Base-by-base conservation (phyloP, 768 basidiomycete genomes). In the Suillus plorans region DNA sequence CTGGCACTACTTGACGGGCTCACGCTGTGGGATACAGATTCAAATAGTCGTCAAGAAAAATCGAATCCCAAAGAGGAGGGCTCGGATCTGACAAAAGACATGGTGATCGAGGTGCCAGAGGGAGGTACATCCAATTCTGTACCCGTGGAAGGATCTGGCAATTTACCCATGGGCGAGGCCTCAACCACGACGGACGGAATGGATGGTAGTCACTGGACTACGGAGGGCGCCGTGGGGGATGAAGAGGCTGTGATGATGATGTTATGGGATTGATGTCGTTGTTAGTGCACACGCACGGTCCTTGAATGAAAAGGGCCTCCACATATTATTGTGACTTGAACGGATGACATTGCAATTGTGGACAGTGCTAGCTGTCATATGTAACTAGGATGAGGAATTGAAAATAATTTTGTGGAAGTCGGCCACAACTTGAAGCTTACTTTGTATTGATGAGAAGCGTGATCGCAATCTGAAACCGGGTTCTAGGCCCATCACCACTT, bases 1-100 rank as follows among this genome's bases (percentile, higher is more conserved):
- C 72, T 79, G 60, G 73, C 84, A 71, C 76, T 81, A 34, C 75
- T 78, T 53, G 72, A 79, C 7, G 87, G 87, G 10, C 67, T 90
- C 64, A 80, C 81, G 28, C 74, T 90, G 13, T 86, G 84, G 83
- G 76, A 73, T 39, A 45, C 69, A 44, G 18, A 59, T 61, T 47
- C 56, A 60, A 52, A 62, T 58, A 56, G 36, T 12, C 10, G 20
- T 31, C 22, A 36, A 60, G 28, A 31, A 47, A 47, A 61, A 36
- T 44, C 22, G 49, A 62, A 60, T 42, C 14, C 59, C 41, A 66
- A 59, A 64, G 63, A 34, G 37, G 56, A 59, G 18, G 41, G 18
- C 6, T 20, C 18, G 31, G 41, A 59, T 42, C 58, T 18, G 18
- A 13, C 25, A 20, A 18, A 42, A 42, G 58, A 59, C 41, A 42